Conservation (phyloP, 2,329 filamentous ascomycete species). For the Clathrospora elynae region DNA sequence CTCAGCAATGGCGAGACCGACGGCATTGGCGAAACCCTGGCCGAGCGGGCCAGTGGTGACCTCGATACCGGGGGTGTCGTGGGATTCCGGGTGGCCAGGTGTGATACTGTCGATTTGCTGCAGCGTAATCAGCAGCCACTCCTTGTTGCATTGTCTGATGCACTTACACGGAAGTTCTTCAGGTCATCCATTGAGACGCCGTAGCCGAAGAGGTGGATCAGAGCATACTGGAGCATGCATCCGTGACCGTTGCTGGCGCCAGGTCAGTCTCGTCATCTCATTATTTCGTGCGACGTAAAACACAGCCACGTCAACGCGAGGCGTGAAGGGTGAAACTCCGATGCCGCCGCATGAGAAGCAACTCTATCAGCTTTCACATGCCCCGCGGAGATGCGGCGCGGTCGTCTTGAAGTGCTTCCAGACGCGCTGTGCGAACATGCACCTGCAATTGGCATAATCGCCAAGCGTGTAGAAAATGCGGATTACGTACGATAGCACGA, state of each 20-base stretch:
- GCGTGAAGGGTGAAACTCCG: neutral
- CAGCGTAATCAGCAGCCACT: conserved; percentile 20
- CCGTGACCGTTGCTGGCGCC: conserved; percentile 88
- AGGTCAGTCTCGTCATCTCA: neutral
- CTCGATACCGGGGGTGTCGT: conserved; percentile 96
- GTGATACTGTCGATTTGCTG: conserved; percentile 78
- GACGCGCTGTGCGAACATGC: conserved; percentile 3
- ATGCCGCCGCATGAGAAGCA: conserved; percentile 10
- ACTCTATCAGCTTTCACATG: conserved; percentile 1
- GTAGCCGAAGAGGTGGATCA: conserved; percentile 97
- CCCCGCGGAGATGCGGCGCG: conserved; percentile 28
- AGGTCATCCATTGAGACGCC: conserved; percentile 84
- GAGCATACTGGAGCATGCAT: conserved; percentile 99
- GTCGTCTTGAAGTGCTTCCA: conserved; percentile 2
- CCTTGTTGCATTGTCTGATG: conserved; percentile 55
- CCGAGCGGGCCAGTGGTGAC: conserved; percentile 98
- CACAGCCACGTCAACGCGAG: neutral
- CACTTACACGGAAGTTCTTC: conserved; percentile 91
- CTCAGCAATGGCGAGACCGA: conserved; percentile 96
- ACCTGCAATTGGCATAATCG: neutral
- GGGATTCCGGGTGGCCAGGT: conserved; percentile 92
- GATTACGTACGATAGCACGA: conserved; percentile 91
- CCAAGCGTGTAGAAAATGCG: conserved; percentile 1
- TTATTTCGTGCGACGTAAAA: too few species aligned
- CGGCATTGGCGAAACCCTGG: conserved; percentile 95